Base-by-base conservation (phyloP, 2,329 filamentous ascomycete species). In the Meredithiella fracta region DNA sequence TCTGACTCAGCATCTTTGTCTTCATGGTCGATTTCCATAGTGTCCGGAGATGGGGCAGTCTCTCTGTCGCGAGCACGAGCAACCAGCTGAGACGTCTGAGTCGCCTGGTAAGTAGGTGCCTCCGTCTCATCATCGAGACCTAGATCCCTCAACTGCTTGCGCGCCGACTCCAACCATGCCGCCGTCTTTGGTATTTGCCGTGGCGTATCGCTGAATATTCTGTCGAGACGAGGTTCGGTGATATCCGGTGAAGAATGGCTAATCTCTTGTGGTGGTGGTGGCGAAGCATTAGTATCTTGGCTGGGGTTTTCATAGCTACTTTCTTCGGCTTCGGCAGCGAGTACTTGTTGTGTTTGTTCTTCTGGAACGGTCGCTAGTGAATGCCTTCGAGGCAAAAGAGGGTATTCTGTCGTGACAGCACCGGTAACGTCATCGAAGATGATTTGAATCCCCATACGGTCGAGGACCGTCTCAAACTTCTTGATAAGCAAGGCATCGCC, bases 381-480 rank as follows among this genome's bases (percentile, higher is more conserved):
- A 29, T 59, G 58, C 3, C 51, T 44, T 8, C 44, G 51, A 22
- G 51, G 3, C 34, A 55, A 37, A 49, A 54, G 38, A 11, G 54
- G 54, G 26, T 59, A 57, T 44, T 59, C 58, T 2, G 54, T 59
- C 29, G 54, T 56, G 26, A 59, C 55, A 44, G 58, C 58, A 8
- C 58, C 58, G 22, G 58, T 56, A 22, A 44, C 54, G 29, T 57
- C 58, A 25, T 73, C 73, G 57, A 83, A 77, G 59, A 86, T 81
- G 55, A 92, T 72, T 44, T 80, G 74, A 60, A 91, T 88, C 22
- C 82, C 82, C 74, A 88, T 80, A 52, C 78, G 75, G 15, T 70
- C 72, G 61, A 94, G 72, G 58, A 87, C 73, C 57, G 76, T 72
- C 65, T 81, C 77, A 63, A 92, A 90, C 62, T 83, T 85, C 58